Evolutionary conservation across 257 asterid species (phyloP).

Genomic region (Lycium barbarum): DNA sequence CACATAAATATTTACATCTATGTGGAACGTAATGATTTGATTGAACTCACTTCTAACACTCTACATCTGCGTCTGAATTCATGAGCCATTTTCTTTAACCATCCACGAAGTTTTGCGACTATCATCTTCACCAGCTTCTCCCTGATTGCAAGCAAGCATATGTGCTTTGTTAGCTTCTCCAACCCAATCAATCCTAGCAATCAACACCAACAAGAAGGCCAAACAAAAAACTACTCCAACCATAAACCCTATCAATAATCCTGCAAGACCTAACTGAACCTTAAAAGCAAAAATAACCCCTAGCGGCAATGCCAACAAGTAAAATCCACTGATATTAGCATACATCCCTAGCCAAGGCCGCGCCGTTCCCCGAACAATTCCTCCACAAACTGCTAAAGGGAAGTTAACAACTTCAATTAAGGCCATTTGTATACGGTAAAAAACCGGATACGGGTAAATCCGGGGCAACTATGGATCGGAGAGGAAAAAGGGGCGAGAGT

Average conservation of each 20-base stretch:
- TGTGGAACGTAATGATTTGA: not conserved
- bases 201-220: slow-evolving; percentile 56
- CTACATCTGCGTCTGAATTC: not conserved
- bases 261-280: slow-evolving; percentile 63
- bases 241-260: slow-evolving; percentile 73
- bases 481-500: too few species aligned
- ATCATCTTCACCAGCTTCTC: slow-evolving; percentile 27
- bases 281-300: slow-evolving; percentile 67
- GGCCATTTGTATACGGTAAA: too few species aligned
- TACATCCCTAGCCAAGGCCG: slow-evolving; percentile 77
- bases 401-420: slow-evolving; percentile 70
- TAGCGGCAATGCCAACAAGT: slow-evolving; percentile 70
- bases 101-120: slow-evolving; percentile 18
- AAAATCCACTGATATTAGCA: slow-evolving; percentile 76
- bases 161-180: slow-evolving; percentile 68
- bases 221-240: slow-evolving; percentile 70
- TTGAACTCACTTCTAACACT: not conserved
- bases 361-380: slow-evolving; percentile 88
- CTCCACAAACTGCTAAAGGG: slow-evolving; percentile 85
- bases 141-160: slow-evolving; percentile 34
- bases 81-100: not conserved
- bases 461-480: too few species aligned
- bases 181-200: slow-evolving; percentile 71
- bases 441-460: too few species aligned
- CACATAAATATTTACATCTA: not conserved